Evolutionary conservation across 2,329 filamentous ascomycete genomes (phyloP).

Genomic region (Ambrosiella xylebori): DNA sequence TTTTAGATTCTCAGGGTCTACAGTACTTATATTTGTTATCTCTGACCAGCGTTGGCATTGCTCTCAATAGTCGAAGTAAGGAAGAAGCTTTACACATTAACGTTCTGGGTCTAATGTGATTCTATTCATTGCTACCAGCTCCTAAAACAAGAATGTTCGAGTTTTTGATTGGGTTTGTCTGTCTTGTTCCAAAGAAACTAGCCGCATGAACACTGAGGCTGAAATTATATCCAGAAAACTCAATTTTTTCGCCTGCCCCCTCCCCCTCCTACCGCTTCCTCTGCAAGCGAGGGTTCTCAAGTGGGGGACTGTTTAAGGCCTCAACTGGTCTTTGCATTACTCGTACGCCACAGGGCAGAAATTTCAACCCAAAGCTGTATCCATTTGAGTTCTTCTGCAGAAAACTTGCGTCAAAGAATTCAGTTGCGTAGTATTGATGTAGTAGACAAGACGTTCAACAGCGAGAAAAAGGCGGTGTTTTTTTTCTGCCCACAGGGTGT

Average conservation of each 20-base stretch:
- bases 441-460: not conserved
- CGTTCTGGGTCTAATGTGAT: too few species aligned
- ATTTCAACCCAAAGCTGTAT: not conserved
- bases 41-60: too few species aligned
- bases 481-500: not conserved
- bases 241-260: not conserved
- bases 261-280: not conserved
- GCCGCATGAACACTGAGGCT: not conserved
- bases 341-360: not conserved
- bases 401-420: not conserved
- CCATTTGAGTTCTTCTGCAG: not conserved
- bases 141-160: not conserved
- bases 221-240: not conserved
- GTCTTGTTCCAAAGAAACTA: not conserved
- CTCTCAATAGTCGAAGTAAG: too few species aligned
- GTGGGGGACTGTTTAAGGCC: not conserved
- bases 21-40: too few species aligned
- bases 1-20: too few species aligned
- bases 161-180: not conserved
- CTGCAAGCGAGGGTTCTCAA: not conserved
- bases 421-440: not conserved
- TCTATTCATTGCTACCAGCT: too few species aligned
- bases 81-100: too few species aligned
- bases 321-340: not conserved
- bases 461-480: not conserved